A percentile compares a stretch with the other conserved stretches of the same genome.
Evolutionary conservation across 768 basidiomycete genomes (phyloP).

Genomic region (Leucosporidium yakuticum): DNA sequence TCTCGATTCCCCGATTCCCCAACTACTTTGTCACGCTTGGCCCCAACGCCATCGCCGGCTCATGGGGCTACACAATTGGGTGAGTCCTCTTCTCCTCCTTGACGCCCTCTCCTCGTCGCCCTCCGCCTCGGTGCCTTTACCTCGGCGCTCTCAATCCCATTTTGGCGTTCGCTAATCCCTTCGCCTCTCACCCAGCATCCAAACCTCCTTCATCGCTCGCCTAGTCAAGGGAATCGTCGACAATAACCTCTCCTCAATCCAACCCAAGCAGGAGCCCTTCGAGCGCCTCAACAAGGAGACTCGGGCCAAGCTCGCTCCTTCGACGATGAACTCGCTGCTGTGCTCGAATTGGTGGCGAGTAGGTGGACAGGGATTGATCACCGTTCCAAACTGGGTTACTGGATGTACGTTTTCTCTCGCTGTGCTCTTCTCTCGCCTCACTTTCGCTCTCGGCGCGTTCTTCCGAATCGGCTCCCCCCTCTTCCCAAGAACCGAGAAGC

Average conservation of each 20-base stretch:
- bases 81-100: neutral
- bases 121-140: neutral
- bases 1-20: slow-evolving; percentile 17
- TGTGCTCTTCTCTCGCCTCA: neutral
- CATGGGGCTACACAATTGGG: slow-evolving; percentile 4
- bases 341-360: neutral
- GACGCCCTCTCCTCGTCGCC: neutral
- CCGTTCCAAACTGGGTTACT: neutral
- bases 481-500: neutral
- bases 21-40: slow-evolving; percentile 30
- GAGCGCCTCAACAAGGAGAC: slow-evolving; percentile 10
- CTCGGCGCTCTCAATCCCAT: neutral
- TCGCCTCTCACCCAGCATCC: neutral
- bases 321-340: neutral
- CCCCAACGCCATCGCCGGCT: slow-evolving; percentile 18
- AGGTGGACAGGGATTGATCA: neutral
- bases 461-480: too few species aligned
- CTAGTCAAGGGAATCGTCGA: slow-evolving; percentile 15
- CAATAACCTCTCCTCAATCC: slow-evolving; percentile 15
- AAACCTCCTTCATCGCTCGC: slow-evolving; percentile 22
- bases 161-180: neutral
- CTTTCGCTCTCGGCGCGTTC: too few species aligned
- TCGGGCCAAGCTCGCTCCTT: neutral
- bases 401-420: neutral
- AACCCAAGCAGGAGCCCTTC: slow-evolving; percentile 16